phyloP scores from a whole-genome alignment of 352 stramenopile species.

The Globisporangium iwayamae region DNA sequence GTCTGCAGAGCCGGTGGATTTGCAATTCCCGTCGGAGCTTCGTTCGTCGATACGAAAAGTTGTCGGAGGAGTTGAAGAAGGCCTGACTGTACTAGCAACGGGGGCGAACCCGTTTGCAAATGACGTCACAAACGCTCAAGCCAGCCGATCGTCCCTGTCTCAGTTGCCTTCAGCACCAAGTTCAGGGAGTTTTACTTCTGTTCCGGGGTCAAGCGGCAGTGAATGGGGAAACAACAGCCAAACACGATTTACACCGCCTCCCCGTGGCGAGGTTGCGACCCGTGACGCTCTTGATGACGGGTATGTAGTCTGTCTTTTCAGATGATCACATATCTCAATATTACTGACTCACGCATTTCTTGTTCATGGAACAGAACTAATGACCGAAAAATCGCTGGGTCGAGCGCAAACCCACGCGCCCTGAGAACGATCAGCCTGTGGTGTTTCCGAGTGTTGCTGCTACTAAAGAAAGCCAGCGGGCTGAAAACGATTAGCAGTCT shows the following conservation, averaged over 20 bases:
- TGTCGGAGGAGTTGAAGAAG: slow-evolving; percentile 35
- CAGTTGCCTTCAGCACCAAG: slow-evolving; percentile 1
- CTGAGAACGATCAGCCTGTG: slow-evolving; percentile 53
- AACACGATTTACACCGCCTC: not conserved
- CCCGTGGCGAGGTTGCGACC: not conserved
- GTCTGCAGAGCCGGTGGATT: slow-evolving; percentile 52
- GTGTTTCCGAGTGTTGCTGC: slow-evolving; percentile 67
- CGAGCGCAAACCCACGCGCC: not conserved
- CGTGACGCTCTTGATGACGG: slow-evolving; percentile 36
- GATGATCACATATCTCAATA: no score
- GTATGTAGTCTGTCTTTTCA: no score
- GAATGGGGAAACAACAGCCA: slow-evolving; percentile 18
- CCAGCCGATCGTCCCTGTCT: not conserved
- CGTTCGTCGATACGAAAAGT: slow-evolving; percentile 52
- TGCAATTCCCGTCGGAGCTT: slow-evolving; percentile 55
- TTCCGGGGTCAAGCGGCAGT: slow-evolving; percentile 4
- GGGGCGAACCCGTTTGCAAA: slow-evolving; percentile 8
- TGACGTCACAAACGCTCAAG: slow-evolving; percentile 4
- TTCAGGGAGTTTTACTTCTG: not conserved
- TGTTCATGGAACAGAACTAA: slow-evolving; percentile 7
- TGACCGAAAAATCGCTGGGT: not conserved
- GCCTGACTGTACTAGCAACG: slow-evolving; percentile 22
- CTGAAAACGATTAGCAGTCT: slow-evolving; percentile 53
- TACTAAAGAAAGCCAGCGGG: slow-evolving; percentile 77
- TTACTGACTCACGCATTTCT: not conserved